Evolutionary conservation across 768 basidiomycete genomes (phyloP).

Genomic region (Boletus insuetus): DNA sequence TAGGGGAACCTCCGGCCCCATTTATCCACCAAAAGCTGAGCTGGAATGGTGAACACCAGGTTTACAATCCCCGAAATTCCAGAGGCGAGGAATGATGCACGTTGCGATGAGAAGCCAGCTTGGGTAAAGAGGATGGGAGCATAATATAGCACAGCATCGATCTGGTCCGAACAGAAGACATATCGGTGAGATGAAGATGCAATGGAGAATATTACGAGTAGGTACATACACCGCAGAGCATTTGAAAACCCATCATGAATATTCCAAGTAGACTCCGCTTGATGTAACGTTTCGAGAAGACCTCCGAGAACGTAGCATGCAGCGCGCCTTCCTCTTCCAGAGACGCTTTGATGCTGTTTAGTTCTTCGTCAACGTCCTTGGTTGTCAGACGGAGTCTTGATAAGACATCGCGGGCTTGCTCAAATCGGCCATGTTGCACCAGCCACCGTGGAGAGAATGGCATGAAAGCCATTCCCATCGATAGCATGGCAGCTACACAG

Average conservation of each 20-base stretch:
- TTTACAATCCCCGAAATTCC: conserved; percentile 48
- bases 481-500: conserved; percentile 15
- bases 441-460: conserved; percentile 27
- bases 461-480: conserved; percentile 23
- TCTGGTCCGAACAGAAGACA: conserved; percentile 12
- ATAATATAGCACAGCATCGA: conserved; percentile 35
- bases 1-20: conserved; percentile 37
- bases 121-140: conserved; percentile 49
- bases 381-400: conserved; percentile 12
- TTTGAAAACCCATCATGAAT: conserved; percentile 45
- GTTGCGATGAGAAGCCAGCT: conserved; percentile 45
- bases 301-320: conserved; percentile 24
- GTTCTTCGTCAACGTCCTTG: conserved; percentile 18
- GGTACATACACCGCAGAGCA: conserved; percentile 32
- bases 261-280: conserved; percentile 39
- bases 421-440: conserved; percentile 30
- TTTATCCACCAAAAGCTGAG: conserved; percentile 39
- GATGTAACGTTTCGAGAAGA: conserved; percentile 30
- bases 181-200: background rate
- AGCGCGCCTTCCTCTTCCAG: conserved; percentile 22
- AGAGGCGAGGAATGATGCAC: conserved; percentile 49
- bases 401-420: conserved; percentile 34
- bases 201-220: background rate
- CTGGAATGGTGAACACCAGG: conserved; percentile 37
- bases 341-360: conserved; percentile 17